These are phyloP conservation scores for Toxicodendron radicans DNA, from an alignment of 345 rosid genomes.

Conservation along the genomic window DNA sequence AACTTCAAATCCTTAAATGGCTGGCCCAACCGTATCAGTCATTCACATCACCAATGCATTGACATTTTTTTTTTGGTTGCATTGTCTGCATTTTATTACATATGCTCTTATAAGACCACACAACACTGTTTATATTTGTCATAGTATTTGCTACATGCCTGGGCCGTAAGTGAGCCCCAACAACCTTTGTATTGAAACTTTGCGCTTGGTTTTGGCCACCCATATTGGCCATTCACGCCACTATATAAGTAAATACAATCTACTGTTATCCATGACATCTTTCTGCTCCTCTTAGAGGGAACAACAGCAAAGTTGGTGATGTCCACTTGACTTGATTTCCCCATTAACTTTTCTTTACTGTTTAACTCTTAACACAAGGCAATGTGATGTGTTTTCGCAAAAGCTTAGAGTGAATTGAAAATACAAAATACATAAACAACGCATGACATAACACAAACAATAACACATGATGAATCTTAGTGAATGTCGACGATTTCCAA, in stretches of 20 bases:
- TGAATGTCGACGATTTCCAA: too few species aligned
- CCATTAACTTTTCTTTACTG: not conserved
- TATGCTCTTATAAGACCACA: not conserved
- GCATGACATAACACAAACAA: too few species aligned
- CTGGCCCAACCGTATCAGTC: not conserved
- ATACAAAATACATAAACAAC: too few species aligned
- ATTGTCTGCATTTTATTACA: not conserved
- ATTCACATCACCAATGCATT: not conserved
- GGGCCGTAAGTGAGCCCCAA: too few species aligned
- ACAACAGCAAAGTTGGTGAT: not conserved
- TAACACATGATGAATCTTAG: too few species aligned
- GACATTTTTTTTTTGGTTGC: not conserved
- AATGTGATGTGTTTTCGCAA: too few species aligned
- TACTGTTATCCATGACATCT: not conserved
- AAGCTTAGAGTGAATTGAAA: too few species aligned
- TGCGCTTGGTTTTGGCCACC: too few species aligned
- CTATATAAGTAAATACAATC: not conserved
- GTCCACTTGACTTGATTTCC: not conserved
- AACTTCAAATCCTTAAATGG: too few species aligned
- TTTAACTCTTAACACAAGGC: too few species aligned
- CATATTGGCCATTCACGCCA: not conserved
- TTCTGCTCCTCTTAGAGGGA: not conserved
- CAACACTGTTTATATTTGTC: not conserved
- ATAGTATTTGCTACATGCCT: too few species aligned
- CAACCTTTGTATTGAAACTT: too few species aligned